Evolutionary conservation across 2,329 filamentous ascomycete genomes (phyloP).

Genomic region (Bipolaris sorokiniana): DNA sequence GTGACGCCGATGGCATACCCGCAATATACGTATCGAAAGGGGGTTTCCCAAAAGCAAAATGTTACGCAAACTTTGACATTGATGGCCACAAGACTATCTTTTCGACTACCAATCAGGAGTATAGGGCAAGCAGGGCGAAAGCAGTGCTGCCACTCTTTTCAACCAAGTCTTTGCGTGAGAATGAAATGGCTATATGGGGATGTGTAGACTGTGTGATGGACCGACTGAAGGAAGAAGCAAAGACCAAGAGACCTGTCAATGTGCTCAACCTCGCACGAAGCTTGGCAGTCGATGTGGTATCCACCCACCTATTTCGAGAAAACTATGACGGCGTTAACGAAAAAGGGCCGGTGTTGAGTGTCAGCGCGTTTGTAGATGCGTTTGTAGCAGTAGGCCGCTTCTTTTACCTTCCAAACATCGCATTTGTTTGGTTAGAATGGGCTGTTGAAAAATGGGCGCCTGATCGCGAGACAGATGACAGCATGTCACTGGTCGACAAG

Average conservation of each 20-base stretch:
- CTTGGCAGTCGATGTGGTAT: slow-evolving; percentile 62
- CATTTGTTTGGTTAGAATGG: slow-evolving; percentile 52
- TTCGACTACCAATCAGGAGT: slow-evolving; percentile 51
- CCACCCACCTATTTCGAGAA: slow-evolving; percentile 60
- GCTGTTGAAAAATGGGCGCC: slow-evolving; percentile 44
- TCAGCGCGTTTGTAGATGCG: slow-evolving; percentile 60
- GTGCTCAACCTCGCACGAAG: slow-evolving; percentile 58
- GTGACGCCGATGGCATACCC: slow-evolving; percentile 49
- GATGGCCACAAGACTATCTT: slow-evolving; percentile 63
- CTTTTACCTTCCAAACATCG: slow-evolving; percentile 57
- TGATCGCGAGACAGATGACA: slow-evolving; percentile 42
- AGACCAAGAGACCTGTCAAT: slow-evolving; percentile 49
- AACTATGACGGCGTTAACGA: slow-evolving; percentile 58
- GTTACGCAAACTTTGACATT: slow-evolving; percentile 64
- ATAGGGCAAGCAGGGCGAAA: slow-evolving; percentile 56
- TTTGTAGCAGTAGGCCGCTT: slow-evolving; percentile 63
- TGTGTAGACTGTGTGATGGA: slow-evolving; percentile 54
- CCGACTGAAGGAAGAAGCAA: slow-evolving; percentile 47
- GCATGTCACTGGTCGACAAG: slow-evolving; percentile 51
- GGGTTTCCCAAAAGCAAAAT: slow-evolving; percentile 60
- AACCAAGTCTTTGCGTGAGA: slow-evolving; percentile 52
- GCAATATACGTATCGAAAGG: slow-evolving; percentile 60
- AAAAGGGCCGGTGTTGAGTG: slow-evolving; percentile 41
- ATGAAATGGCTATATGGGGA: slow-evolving; percentile 49
- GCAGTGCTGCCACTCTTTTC: slow-evolving; percentile 59